Conservation (phyloP, 108 stramenopile species). For the Hondaea fermentalgiana region DNA sequence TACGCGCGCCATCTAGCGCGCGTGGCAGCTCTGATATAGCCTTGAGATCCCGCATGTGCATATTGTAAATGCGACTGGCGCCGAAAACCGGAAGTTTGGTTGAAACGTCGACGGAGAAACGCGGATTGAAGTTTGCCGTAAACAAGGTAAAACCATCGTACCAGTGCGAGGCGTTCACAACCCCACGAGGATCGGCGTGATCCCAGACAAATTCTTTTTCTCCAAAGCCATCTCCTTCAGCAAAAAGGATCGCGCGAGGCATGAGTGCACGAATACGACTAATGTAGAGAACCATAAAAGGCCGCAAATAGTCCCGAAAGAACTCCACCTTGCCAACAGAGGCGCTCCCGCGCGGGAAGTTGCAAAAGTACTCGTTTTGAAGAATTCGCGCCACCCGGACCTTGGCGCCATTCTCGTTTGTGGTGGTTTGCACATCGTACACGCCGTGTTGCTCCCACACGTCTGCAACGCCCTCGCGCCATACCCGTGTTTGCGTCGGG, state of each 20-base stretch:
- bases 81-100: neutral
- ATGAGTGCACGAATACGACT: conserved; percentile 1
- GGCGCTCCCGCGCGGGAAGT: neutral
- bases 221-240: conserved; percentile 5
- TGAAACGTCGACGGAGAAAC: neutral
- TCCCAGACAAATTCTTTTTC: neutral
- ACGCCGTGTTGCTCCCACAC: neutral
- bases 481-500: neutral
- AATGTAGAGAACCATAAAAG: conserved; percentile 17
- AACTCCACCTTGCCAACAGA: neutral
- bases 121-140: neutral
- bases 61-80: neutral
- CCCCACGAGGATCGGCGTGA: neutral
- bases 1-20: neutral
- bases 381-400: neutral
- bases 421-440: neutral
- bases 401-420: neutral
- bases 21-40: neutral
- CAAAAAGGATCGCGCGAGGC: neutral
- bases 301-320: neutral
- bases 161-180: conserved; percentile 13
- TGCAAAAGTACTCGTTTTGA: neutral
- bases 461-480: neutral
- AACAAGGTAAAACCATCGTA: neutral
- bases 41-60: neutral